Evolutionary conservation across 768 basidiomycete species (phyloP), one percentile per base, ranked within the genome.

Genomic region (Heimioporus sp.): DNA sequence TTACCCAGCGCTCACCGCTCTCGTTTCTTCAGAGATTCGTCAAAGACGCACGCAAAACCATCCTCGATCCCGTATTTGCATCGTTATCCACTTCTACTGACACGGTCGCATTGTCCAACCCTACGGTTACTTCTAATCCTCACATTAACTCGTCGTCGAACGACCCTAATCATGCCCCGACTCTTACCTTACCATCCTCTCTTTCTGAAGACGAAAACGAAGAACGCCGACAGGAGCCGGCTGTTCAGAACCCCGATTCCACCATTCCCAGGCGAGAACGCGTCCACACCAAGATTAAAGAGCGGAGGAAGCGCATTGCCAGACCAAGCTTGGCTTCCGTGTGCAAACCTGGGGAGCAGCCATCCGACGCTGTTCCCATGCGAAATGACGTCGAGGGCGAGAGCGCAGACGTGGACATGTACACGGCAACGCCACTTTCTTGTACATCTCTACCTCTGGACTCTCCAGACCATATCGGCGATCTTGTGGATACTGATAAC

Each of bases 11-110:
- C 15, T 72, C 77, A 0, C 70, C 71, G 1, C 75, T 79, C 24
- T 84, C 82, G 19, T 67, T 77, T 34, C 78, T 85, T 3, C 85
- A 86, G 64, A 68, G 70, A 46, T 71, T 85, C 58, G 83, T 88
- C 50, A 78, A 77, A 61, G 67, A 72, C 17, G 78, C 81, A 0
- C 74, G 80, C 37, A 68, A 67, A 28, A 65, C 71, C 13, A 78
- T 87, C 13, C 59, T 89, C 39, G 76, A 76, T 54, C 76, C 76
- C 20, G 66, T 79, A 17, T 60, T 74, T 30, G 63, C 60, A 43
- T 54, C 47, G 13, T 43, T 67, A 46, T 55, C 57, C 37, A 20
- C 46, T 42, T 41, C 65, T 20, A 10, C 58, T 42, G 52, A 66
- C 53, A 43, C 31, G 28, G 48, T 53, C 56, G 41, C 65, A 15